Percentiles rank a stretch among this genome's conserved stretches.
Evolutionary conservation across 768 basidiomycete species (phyloP).

Genomic region (Lactarius vividus): DNA sequence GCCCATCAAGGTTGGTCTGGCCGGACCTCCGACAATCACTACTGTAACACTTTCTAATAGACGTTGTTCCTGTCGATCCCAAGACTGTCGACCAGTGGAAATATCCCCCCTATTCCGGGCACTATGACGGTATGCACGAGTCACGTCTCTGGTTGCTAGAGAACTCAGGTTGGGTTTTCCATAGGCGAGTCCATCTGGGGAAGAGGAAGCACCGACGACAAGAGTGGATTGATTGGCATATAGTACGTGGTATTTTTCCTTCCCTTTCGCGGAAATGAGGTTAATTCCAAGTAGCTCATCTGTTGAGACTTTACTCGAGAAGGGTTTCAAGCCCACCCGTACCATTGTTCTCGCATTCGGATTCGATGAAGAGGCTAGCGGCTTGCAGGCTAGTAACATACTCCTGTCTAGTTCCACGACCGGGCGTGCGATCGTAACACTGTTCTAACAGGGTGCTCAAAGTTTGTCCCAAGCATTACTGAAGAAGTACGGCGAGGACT

Average conservation of each 20-base stretch:
- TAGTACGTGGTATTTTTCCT: constrained; percentile 28
- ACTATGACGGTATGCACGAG: constrained; percentile 48
- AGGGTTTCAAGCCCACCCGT: constrained; percentile 40
- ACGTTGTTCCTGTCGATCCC: constrained; percentile 66
- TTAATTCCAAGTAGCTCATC: constrained; percentile 31
- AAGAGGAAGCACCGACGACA: constrained; percentile 38
- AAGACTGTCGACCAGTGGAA: constrained; percentile 55
- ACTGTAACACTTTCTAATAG: constrained; percentile 34
- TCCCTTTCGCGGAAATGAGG: not conserved
- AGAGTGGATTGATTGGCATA: constrained; percentile 36
- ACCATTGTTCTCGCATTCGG: constrained; percentile 35
- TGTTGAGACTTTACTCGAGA: constrained; percentile 40
- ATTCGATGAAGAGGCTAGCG: constrained; percentile 44
- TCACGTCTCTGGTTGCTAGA: no score
- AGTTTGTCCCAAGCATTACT: constrained; percentile 48
- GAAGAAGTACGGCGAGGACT: constrained; percentile 63
- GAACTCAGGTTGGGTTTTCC: not conserved
- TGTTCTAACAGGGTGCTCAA: constrained; percentile 49
- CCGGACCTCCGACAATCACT: not conserved
- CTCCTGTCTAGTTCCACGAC: not conserved
- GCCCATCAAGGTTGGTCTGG: constrained; percentile 47
- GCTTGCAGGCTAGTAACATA: constrained; percentile 24
- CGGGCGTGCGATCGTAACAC: not conserved
- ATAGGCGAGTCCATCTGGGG: constrained; percentile 36
- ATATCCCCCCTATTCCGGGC: constrained; percentile 61